These are phyloP conservation scores for Tylopilus sp. DNA, from an alignment of 768 basidiomycete genomes.

Conservation along the genomic window DNA sequence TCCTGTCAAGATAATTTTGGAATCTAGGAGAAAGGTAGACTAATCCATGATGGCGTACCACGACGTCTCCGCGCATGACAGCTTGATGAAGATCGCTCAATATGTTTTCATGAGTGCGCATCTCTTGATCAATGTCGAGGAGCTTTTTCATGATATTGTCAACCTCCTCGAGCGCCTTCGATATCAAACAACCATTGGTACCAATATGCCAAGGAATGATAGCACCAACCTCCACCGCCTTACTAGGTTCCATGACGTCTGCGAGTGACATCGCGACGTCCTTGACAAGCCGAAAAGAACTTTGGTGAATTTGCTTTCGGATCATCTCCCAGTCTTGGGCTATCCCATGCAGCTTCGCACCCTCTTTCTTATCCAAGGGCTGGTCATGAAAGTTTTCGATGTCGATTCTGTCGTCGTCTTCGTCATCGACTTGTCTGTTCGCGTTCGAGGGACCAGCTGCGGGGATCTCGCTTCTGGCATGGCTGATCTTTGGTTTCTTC, in stretches of 20 bases:
- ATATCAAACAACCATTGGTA: neutral
- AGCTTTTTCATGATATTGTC: conserved; percentile 67
- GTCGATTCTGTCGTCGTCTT: conserved; percentile 54
- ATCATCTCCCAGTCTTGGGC: conserved; percentile 61
- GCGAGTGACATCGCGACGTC: conserved; percentile 58
- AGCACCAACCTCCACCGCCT: conserved; percentile 47
- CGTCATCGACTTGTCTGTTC: conserved; percentile 29
- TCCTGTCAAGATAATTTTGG: conserved; percentile 36
- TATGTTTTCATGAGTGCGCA: conserved; percentile 51
- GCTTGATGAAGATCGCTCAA: conserved; percentile 56
- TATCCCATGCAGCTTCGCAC: conserved; percentile 52
- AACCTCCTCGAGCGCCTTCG: conserved; percentile 54
- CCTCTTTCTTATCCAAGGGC: conserved; percentile 55
- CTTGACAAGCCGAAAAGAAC: conserved; percentile 43
- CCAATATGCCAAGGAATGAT: neutral
- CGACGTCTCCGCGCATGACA: conserved; percentile 51
- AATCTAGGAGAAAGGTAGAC: neutral
- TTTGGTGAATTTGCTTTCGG: conserved; percentile 43
- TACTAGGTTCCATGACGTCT: conserved; percentile 55
- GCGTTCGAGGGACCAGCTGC: conserved; percentile 25
- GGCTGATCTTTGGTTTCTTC: conserved; percentile 29
- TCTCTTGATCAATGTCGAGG: conserved; percentile 62
- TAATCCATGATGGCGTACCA: conserved; percentile 45
- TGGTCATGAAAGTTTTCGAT: conserved; percentile 62
- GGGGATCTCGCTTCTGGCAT: conserved; percentile 11